Evolutionary conservation across 306 rosid genomes (phyloP).

Genomic region (Alnus rubra): DNA sequence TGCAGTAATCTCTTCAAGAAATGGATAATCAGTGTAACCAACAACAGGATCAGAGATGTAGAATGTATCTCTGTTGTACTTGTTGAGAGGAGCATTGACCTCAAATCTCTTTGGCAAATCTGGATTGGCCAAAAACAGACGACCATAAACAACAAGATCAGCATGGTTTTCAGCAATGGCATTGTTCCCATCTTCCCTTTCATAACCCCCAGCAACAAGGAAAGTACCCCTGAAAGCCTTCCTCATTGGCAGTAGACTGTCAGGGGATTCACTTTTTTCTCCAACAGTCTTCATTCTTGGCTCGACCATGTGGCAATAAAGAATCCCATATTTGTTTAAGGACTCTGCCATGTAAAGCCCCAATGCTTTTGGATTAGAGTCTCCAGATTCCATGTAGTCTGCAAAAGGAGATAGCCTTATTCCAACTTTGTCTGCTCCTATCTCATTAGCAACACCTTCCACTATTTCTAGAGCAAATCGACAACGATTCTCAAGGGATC

Average conservation of each 20-base stretch:
- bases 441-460: constrained; percentile 50
- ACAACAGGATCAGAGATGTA: constrained; percentile 43
- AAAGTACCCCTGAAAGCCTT: constrained; percentile 63
- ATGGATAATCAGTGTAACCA: constrained; percentile 69
- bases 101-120: constrained; percentile 67
- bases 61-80: constrained; percentile 49
- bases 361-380: constrained; percentile 51
- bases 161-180: constrained; percentile 42
- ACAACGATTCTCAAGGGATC: constrained; percentile 64
- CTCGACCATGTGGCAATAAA: constrained; percentile 65
- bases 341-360: constrained; percentile 51
- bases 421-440: constrained; percentile 64
- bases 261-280: constrained; percentile 17
- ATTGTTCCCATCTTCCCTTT: constrained; percentile 44
- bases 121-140: constrained; percentile 64
- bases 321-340: constrained; percentile 45
- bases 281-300: constrained; percentile 42
- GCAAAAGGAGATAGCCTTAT: constrained; percentile 65
- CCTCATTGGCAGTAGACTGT: constrained; percentile 52
- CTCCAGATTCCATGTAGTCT: constrained; percentile 37
- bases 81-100: constrained; percentile 57
- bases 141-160: constrained; percentile 46
- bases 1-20: constrained; percentile 31
- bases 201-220: constrained; percentile 56
- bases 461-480: constrained; percentile 56